Percentiles rank a stretch among this genome's conserved stretches.
Conservation (phyloP, 1,139 yeast species). For the Zygotorulaspora mrakii region DNA sequence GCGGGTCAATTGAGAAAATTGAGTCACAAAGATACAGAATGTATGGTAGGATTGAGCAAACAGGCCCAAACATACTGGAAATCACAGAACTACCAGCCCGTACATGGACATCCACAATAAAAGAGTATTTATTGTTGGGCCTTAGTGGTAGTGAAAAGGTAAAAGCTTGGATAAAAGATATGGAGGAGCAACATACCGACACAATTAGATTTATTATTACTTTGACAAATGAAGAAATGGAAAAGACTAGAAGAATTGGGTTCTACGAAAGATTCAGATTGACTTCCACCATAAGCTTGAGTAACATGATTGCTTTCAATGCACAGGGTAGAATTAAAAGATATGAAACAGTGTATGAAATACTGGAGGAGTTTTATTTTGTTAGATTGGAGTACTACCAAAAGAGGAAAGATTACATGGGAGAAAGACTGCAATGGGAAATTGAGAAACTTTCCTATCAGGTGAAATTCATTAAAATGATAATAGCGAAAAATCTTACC, state of each 20-base stretch:
- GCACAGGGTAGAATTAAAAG: conserved; percentile 84
- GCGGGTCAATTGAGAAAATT: conserved; percentile 66
- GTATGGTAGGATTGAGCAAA: conserved; percentile 74
- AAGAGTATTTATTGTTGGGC: conserved; percentile 75
- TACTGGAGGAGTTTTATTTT: conserved; percentile 76
- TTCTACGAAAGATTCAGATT: conserved; percentile 80
- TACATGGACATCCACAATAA: conserved; percentile 88
- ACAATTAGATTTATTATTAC: conserved; percentile 77
- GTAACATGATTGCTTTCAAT: conserved; percentile 96
- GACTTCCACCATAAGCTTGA: conserved; percentile 59
- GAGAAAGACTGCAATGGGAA: conserved; percentile 66
- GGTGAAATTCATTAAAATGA: conserved; percentile 87
- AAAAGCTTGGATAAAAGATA: conserved; percentile 86
- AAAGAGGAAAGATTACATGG: conserved; percentile 78
- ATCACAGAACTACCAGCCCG: conserved; percentile 92
- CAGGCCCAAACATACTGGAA: conserved; percentile 75
- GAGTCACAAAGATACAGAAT: conserved; percentile 67
- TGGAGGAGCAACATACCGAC: conserved; percentile 89
- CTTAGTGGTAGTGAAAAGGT: conserved; percentile 67
- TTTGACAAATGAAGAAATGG: conserved; percentile 77
- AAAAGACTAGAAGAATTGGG: conserved; percentile 67
- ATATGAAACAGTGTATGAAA: conserved; percentile 72
- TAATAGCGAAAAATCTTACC: conserved; percentile 66
- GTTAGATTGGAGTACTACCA: conserved; percentile 88
- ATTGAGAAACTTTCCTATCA: conserved; percentile 73